These are phyloP conservation scores for Trichoderma guizhouense DNA, from an alignment of 2,329 filamentous ascomycete genomes.

Conservation along the genomic window DNA sequence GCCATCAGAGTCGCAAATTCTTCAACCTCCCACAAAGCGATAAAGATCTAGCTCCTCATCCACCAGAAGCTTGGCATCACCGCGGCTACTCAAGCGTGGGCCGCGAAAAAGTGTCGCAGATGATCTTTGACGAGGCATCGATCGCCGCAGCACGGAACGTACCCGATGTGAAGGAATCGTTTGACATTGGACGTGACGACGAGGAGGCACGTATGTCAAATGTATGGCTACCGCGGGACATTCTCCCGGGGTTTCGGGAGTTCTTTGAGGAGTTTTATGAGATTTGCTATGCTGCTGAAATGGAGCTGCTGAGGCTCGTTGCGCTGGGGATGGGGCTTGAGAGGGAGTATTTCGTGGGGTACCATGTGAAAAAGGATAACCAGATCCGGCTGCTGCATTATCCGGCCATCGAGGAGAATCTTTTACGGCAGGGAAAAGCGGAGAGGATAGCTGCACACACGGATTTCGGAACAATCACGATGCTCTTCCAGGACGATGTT, in stretches of 20 bases:
- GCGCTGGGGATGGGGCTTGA: slow-evolving; percentile 69
- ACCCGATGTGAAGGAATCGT: slow-evolving; percentile 40
- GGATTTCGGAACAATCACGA: slow-evolving; percentile 41
- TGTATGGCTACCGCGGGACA: slow-evolving; percentile 24
- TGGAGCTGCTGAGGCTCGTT: slow-evolving; percentile 71
- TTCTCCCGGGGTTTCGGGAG: slow-evolving; percentile 24
- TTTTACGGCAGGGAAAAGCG: slow-evolving; percentile 26
- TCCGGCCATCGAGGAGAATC: slow-evolving; percentile 30
- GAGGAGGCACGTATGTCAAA: slow-evolving; percentile 24
- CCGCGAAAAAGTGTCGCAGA: slow-evolving; percentile 33
- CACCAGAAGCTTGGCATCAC: slow-evolving; percentile 31
- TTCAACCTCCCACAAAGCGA: slow-evolving; percentile 30
- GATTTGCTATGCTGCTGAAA: slow-evolving; percentile 66
- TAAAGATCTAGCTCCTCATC: slow-evolving; percentile 30
- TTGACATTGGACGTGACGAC: slow-evolving; percentile 36
- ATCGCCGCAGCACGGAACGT: slow-evolving; percentile 26
- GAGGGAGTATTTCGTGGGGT: slow-evolving; percentile 64
- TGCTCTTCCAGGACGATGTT: slow-evolving; percentile 45
- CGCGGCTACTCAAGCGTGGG: slow-evolving; percentile 34
- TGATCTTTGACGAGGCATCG: slow-evolving; percentile 28
- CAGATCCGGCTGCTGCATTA: slow-evolving; percentile 57
- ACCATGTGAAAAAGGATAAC: slow-evolving; percentile 54
- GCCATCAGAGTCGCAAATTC: slow-evolving; percentile 24
- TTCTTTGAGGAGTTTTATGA: slow-evolving; percentile 57
- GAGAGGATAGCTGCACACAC: slow-evolving; percentile 30